Evolutionary conservation across 257 asterid species (phyloP), one percentile per base, ranked within the genome.

Genomic region (Handroanthus guayacan): DNA sequence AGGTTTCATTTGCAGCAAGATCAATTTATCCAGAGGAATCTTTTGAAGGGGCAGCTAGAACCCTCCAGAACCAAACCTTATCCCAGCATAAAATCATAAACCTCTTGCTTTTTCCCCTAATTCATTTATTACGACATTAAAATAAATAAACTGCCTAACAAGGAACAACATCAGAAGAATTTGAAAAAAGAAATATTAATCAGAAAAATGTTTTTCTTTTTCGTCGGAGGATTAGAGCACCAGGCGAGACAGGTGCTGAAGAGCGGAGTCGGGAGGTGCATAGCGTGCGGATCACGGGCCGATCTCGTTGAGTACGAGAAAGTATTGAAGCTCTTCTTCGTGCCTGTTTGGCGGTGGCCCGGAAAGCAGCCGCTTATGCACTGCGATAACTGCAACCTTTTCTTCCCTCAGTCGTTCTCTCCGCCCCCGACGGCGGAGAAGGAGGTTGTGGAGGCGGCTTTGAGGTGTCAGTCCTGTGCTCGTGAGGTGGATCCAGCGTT

Each of bases 331-430:
- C 71, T 91, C 5, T 93, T 91, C 88, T 93, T 93, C 83, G 85
- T 93, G 20, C 97, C 97, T 17, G 94, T 89, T 0, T 89, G 95
- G 97, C 91, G 87, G 54, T 88, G 96, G 96, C 93, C 95, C 8
- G 97, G 93, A 2, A 88, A 91, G 71, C 86, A 88, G 68, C 90
- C 95, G 66, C 11, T 78, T 3, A 75, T 93, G 92, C 85, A 84
- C 81, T 91, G 97, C 68, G 50, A 78, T 8, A 81, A 82, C 71
- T 93, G 97, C 88, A 83, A 82, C 0, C 86, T 91, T 65, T 89
- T 91, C 79, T 91, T 84, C 84, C 93, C 95, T 0, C 85, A 76
- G 56, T 71, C 87, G 2, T 31, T 80, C 10, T 71, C 87, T 60
- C 74, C 80, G 4, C 79, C 86, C 4, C 69, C 76, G 67, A 38